A percentile compares a stretch with the other conserved stretches of the same genome.
These are phyloP conservation scores for Rubia yunnanensis DNA, from an alignment of 257 asterid species.

Conservation along the genomic window DNA sequence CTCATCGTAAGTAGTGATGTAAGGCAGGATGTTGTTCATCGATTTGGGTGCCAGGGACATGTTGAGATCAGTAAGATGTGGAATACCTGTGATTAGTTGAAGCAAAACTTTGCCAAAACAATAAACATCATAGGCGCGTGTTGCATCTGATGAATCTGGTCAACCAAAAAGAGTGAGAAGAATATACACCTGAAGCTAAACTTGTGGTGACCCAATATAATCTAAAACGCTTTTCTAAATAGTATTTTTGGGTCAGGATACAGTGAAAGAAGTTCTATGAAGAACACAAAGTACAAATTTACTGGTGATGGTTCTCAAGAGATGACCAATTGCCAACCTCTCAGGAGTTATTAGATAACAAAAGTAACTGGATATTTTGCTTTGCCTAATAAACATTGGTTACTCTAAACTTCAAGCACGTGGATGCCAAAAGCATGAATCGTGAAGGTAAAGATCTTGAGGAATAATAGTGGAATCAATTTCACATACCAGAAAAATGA, in stretches of 20 bases:
- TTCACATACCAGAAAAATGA: neutral
- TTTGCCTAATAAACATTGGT: neutral
- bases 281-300: neutral
- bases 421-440: neutral
- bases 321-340: neutral
- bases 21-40: neutral
- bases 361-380: neutral
- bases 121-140: conserved; percentile 13
- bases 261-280: neutral
- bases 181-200: neutral
- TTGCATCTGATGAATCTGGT: conserved; percentile 1
- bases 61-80: neutral
- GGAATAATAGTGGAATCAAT: neutral
- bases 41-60: conserved; percentile 12
- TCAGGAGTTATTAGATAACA: neutral
- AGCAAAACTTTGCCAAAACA: conserved; percentile 14
- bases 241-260: neutral
- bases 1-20: conserved; percentile 25
- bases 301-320: neutral
- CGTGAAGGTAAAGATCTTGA: too few species aligned
- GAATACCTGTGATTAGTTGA: conserved; percentile 2
- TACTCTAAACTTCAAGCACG: neutral
- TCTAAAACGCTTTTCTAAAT: neutral
- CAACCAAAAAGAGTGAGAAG: neutral
- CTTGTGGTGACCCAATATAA: neutral